A percentile compares a stretch with the other conserved stretches of the same genome.
These are phyloP conservation scores for Microdochium bolleyi DNA, from an alignment of 2,329 filamentous ascomycete genomes.

Conservation along the genomic window DNA sequence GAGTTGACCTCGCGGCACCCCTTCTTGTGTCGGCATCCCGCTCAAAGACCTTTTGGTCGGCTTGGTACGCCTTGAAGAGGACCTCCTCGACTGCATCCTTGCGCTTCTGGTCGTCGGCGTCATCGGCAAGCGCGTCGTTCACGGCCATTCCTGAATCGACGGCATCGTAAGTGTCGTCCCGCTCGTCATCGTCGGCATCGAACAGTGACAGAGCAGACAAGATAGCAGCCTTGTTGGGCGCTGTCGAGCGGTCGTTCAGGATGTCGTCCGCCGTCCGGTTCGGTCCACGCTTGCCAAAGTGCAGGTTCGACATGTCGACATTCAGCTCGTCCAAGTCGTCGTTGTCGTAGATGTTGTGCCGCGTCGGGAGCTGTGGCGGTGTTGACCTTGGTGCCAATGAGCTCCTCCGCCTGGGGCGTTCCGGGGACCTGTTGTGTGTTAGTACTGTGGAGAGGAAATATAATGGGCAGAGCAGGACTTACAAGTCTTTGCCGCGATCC, in stretches of 20 bases:
- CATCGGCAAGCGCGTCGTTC: constrained; percentile 56
- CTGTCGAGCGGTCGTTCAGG: constrained; percentile 54
- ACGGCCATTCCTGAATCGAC: constrained; percentile 87
- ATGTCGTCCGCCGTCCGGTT: constrained; percentile 63
- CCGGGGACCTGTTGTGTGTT: constrained; percentile 13
- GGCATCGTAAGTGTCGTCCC: constrained; percentile 92
- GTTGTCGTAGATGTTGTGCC: constrained; percentile 71
- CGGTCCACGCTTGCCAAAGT: constrained; percentile 66
- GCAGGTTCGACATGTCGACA: constrained; percentile 59
- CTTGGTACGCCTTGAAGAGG: constrained; percentile 66
- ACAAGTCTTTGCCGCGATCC: constrained; percentile 59
- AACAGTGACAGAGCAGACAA: constrained; percentile 82
- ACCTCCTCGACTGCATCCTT: constrained; percentile 56
- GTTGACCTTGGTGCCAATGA: constrained; percentile 51
- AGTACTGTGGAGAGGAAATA: background rate
- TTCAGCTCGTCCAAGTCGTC: constrained; percentile 71
- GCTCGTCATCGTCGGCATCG: constrained; percentile 90
- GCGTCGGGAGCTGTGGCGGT: constrained; percentile 44
- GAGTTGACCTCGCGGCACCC: constrained; percentile 48
- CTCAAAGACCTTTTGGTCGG: constrained; percentile 57
- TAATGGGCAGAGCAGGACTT: constrained; percentile 16
- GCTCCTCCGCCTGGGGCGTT: constrained; percentile 7
- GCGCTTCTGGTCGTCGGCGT: constrained; percentile 32
- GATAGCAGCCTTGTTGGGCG: constrained; percentile 76
- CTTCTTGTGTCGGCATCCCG: constrained; percentile 65